Evolutionary conservation across 495 filamentous ascomycete species (phyloP), one percentile per base, ranked within the genome.

Genomic region (Melanomma pulvis-pyrius): DNA sequence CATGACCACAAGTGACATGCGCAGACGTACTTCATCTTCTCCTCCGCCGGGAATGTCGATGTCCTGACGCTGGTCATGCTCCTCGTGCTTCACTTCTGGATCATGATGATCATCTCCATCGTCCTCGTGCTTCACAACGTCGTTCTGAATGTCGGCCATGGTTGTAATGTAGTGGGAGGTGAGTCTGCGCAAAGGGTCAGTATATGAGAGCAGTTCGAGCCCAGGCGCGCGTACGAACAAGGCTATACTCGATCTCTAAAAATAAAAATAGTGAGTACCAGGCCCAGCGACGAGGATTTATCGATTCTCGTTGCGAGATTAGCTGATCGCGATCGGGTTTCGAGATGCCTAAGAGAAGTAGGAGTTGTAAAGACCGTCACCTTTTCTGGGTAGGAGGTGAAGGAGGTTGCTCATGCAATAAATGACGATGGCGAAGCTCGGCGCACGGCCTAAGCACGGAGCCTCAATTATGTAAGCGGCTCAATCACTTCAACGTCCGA

Each of bases 41-140:
- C 61, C 68, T 13, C 73, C 74, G 15, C 66, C 68, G 19, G 61
- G 65, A 30, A 56, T 56, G 26, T 77, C 76, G 56, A 73, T 68
- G 25, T 72, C 65, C 55, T 71, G 51, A 7, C 24, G 48, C 21
- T 25, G 17, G 22, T 51, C 68, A n/a, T 71, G 49, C 54, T 68
- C 41, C 49, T 71, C 71, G 41, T 36, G 62, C 57, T 67, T 44
- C 9, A 22, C 17, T 5, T 57, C 28, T n/a, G 19, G n/a, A n/a
- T n/a, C n/a, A n/a, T n/a, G 19, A 13, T 72, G 60, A 25, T 77
- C 76, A 49, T 71, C 68, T 24, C 70, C 63, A 52, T 72, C 71
- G 15, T 72, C 59, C 39, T 69, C 57, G 26, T 71, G 68, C 32
- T 26, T 59, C 55, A 62, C 36, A 12, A 22, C 26, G 28, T 61